Evolutionary conservation across 768 basidiomycete genomes (phyloP).

Genomic region (Termitomyces titanicus): DNA sequence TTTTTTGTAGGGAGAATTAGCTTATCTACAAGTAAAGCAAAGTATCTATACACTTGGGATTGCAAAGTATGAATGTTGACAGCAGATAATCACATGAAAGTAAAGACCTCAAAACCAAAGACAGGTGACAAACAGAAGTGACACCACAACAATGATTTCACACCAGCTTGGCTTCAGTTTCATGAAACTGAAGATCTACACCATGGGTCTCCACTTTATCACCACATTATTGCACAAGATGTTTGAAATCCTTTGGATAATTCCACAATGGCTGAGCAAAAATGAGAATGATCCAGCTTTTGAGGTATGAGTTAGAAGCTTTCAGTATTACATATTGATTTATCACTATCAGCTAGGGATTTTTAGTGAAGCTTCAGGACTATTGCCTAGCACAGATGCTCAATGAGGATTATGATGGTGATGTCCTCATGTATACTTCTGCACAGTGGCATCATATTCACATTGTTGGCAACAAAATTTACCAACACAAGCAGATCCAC

Average conservation of each 20-base stretch:
- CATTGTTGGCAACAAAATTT: too few species aligned
- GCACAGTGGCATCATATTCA: too few species aligned
- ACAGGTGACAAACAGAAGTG: too few species aligned
- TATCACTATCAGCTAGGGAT: constrained; percentile 15
- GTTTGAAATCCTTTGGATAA: not conserved
- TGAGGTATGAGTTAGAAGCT: not conserved
- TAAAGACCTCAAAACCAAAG: not conserved
- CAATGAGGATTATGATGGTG: too few species aligned
- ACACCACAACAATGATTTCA: not conserved
- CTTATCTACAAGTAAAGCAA: constrained; percentile 29
- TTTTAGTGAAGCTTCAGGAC: constrained; percentile 23
- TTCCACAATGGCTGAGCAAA: not conserved
- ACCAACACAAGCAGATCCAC: too few species aligned
- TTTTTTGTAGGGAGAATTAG: constrained; percentile 28
- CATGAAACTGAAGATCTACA: not conserved
- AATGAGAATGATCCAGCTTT: not conserved
- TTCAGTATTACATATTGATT: not conserved
- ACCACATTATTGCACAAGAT: too few species aligned
- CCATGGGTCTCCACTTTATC: not conserved
- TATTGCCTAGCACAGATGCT: constrained; percentile 25
- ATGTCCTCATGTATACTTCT: too few species aligned
- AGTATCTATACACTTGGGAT: constrained; percentile 20
- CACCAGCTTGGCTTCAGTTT: not conserved
- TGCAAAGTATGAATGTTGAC: too few species aligned
- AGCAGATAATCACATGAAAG: not conserved